Percentiles rank a stretch among this genome's conserved stretches.
These are phyloP conservation scores for Phytophthora pluvialis DNA, from an alignment of 352 stramenopile species.

Conservation along the genomic window DNA sequence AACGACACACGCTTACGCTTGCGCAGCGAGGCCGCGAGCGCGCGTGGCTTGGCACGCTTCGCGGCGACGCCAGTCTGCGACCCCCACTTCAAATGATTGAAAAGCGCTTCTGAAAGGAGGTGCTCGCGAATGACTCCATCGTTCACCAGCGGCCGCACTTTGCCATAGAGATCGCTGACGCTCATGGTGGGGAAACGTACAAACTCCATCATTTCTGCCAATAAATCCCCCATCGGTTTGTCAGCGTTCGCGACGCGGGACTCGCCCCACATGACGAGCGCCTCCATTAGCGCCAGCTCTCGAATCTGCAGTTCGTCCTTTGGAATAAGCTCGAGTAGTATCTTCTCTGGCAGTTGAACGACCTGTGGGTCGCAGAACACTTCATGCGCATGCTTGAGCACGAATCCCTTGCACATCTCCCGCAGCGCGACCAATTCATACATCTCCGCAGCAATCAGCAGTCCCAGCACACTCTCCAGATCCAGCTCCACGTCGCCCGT, in stretches of 20 bases:
- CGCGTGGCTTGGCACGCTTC: conserved; percentile 69
- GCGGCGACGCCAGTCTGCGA: conserved; percentile 63
- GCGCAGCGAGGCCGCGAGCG: conserved; percentile 62
- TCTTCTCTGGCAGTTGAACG: conserved; percentile 82
- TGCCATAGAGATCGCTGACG: conserved; percentile 85
- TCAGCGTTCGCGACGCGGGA: conserved; percentile 60
- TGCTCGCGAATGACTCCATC: conserved; percentile 71
- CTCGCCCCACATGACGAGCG: conserved; percentile 81
- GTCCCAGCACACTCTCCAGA: conserved; percentile 72
- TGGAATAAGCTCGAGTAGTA: conserved; percentile 82
- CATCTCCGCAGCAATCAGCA: conserved; percentile 85
- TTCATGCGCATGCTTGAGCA: conserved; percentile 82
- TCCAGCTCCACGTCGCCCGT: conserved; percentile 82
- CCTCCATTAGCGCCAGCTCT: conserved; percentile 79
- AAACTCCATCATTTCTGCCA: conserved; percentile 82
- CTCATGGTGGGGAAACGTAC: conserved; percentile 90
- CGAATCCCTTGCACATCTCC: conserved; percentile 85
- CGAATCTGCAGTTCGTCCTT: conserved; percentile 88
- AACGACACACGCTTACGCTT: conserved; percentile 91
- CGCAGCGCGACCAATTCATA: conserved; percentile 81
- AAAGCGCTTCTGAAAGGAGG: conserved; percentile 82
- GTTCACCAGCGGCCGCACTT: conserved; percentile 78
- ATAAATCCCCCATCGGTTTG: conserved; percentile 54
- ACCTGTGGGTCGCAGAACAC: conserved; percentile 81
- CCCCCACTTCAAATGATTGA: conserved; percentile 89